These are phyloP conservation scores for Protomyces inundatus DNA, from an alignment of 1,139 yeast species.

Conservation along the genomic window DNA sequence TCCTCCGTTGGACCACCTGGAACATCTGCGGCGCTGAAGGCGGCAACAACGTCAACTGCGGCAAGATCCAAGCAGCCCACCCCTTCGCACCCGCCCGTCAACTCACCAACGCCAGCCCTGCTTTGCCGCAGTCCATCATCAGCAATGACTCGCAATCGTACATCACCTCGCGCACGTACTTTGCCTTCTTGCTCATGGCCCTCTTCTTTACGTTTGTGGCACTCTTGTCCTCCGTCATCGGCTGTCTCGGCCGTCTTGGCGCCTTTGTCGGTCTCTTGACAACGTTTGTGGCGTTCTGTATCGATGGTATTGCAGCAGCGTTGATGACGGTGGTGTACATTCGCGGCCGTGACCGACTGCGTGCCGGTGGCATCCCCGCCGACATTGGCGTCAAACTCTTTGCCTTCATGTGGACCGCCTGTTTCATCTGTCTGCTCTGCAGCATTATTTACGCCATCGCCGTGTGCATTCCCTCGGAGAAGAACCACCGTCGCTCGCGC, in stretches of 20 bases:
- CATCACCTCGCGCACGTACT: conserved; percentile 61
- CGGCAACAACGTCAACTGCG: conserved; percentile 46
- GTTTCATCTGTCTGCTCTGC: conserved; percentile 45
- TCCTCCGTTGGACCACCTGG: conserved; percentile 70
- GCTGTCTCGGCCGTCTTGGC: conserved; percentile 9
- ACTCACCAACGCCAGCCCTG: conserved; percentile 43
- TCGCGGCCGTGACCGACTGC: conserved; percentile 56
- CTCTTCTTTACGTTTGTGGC: conserved; percentile 54
- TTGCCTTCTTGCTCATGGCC: conserved; percentile 61
- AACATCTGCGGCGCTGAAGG: conserved; percentile 53
- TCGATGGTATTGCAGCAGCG: conserved; percentile 44
- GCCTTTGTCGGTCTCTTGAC: conserved; percentile 4
- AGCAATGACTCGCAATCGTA: conserved; percentile 49
- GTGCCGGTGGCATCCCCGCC: conserved; percentile 47
- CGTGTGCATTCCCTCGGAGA: conserved; percentile 32
- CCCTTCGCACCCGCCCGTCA: conserved; percentile 63
- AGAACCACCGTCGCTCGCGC: not conserved
- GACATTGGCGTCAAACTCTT: conserved; percentile 54
- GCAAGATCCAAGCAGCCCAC: conserved; percentile 50
- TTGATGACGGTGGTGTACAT: conserved; percentile 56
- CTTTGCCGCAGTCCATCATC: conserved; percentile 49
- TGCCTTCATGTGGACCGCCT: conserved; percentile 62
- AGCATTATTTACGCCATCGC: conserved; percentile 38
- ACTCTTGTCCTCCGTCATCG: conserved; percentile 40
- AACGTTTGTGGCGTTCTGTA: not conserved